A percentile compares a stretch with the other conserved stretches of the same genome.
Conservation (phyloP, 768 basidiomycete genomes). For the Hysterangium stoloniferum region DNA sequence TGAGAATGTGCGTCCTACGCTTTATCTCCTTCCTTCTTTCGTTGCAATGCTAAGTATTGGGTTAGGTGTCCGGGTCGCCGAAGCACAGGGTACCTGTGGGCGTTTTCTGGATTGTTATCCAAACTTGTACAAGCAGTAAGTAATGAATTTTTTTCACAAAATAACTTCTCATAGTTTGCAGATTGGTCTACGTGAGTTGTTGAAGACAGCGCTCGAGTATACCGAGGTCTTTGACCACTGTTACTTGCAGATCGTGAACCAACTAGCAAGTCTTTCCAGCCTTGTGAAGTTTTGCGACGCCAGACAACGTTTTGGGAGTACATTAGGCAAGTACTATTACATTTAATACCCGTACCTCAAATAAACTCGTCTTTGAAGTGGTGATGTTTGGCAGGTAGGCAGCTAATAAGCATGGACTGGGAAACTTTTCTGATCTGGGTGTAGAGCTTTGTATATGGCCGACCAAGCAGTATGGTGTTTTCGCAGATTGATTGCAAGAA, state of each 20-base stretch:
- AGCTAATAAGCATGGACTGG: neutral
- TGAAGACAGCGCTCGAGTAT: neutral
- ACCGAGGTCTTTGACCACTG: neutral
- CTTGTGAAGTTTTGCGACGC: neutral
- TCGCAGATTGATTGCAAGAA: conserved; percentile 11
- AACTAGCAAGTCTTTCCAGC: neutral
- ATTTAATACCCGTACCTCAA: neutral
- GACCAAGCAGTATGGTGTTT: conserved; percentile 12
- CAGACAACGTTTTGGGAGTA: conserved; percentile 10
- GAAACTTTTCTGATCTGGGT: neutral
- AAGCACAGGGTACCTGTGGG: conserved; percentile 10
- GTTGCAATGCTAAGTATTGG: neutral
- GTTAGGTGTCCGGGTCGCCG: conserved; percentile 6
- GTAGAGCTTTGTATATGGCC: conserved; percentile 11
- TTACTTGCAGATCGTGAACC: conserved; percentile 7
- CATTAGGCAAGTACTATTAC: neutral
- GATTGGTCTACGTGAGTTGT: conserved; percentile 9
- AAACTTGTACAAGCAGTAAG: conserved; percentile 11
- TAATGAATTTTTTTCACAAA: neutral
- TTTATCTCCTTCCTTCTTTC: neutral
- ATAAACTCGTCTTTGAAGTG: neutral
- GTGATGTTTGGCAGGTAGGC: conserved; percentile 11
- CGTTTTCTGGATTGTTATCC: conserved; percentile 10
- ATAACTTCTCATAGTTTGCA: neutral
- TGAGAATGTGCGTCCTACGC: conserved; percentile 1